Evolutionary conservation across 2,329 filamentous ascomycete species (phyloP), one percentile per base, ranked within the genome.

Genomic region (Ophioceras dolichostomum): DNA sequence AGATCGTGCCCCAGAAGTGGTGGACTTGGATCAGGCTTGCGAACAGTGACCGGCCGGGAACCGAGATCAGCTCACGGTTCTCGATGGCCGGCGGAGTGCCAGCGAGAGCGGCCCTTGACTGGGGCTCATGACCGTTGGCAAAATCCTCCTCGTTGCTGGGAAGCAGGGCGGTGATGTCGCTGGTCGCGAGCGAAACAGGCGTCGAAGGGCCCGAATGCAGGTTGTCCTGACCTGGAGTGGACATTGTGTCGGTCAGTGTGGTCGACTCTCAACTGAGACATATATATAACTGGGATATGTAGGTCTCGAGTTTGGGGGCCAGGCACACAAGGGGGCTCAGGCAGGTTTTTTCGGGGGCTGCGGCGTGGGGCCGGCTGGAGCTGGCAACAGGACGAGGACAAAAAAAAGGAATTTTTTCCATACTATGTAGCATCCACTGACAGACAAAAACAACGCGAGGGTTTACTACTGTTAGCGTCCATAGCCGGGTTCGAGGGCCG

Each of bases 391-490:
- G n/a, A n/a, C n/a, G n/a, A n/a, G n/a, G n/a, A n/a, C n/a, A n/a
- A n/a, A n/a, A n/a, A n/a, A n/a, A n/a, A n/a, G n/a, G n/a, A n/a
- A n/a, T n/a, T n/a, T n/a, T n/a, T n/a, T n/a, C n/a, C n/a, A n/a
- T n/a, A n/a, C 63, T 73, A 47, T 74, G 66, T 24, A 75, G 48
- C 68, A 74, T 73, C 70, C 70, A 75, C 67, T 72, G 36, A 8
- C 17, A n/a, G n/a, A n/a, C n/a, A n/a, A n/a, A n/a, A n/a, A n/a
- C n/a, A n/a, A n/a, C n/a, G n/a, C n/a, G n/a, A n/a, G n/a, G n/a
- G n/a, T n/a, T n/a, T n/a, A n/a, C n/a, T n/a, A 19, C n/a, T 13
- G 4, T 38, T n/a, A 7, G 3, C n/a, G n/a, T n/a, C n/a, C n/a
- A n/a, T n/a, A n/a, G n/a, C n/a, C 19, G 5, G 12, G 33, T 45